These are phyloP conservation scores for Populus alba DNA, from an alignment of 345 rosid genomes.

Conservation along the genomic window DNA sequence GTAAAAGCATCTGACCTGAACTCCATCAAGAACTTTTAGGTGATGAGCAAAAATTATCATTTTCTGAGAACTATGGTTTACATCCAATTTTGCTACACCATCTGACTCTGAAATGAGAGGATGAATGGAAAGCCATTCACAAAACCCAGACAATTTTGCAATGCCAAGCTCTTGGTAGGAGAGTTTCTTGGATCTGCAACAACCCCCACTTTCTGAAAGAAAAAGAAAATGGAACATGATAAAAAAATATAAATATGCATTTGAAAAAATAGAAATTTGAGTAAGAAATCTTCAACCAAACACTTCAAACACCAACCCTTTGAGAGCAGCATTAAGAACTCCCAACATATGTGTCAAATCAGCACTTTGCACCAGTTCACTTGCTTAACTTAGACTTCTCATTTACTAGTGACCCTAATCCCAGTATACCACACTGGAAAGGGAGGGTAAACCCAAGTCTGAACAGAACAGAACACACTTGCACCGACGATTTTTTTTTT, in stretches of 20 bases:
- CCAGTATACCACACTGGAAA: too few relatives aligned
- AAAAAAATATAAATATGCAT: background rate
- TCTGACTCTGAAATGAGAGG: slow-evolving; percentile 55
- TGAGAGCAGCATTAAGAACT: background rate
- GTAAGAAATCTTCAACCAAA: background rate
- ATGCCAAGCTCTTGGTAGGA: slow-evolving; percentile 86
- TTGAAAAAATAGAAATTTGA: slow-evolving; percentile 7
- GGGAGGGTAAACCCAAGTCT: too few relatives aligned
- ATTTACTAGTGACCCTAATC: too few relatives aligned
- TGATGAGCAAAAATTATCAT: slow-evolving; percentile 96
- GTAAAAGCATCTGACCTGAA: slow-evolving; percentile 56
- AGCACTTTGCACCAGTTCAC: background rate
- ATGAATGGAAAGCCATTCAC: slow-evolving; percentile 85
- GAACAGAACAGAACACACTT: too few relatives aligned
- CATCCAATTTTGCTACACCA: slow-evolving; percentile 40
- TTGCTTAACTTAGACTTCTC: background rate
- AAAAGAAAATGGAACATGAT: background rate
- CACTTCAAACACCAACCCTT: background rate
- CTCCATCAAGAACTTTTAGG: slow-evolving; percentile 86
- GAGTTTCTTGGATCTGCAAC: slow-evolving; percentile 40
- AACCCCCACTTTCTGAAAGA: slow-evolving; percentile 41
- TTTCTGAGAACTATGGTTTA: slow-evolving; percentile 46
- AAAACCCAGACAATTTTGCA: slow-evolving; percentile 80
- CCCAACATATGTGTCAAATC: background rate
- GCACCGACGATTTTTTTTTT: too few relatives aligned